These are phyloP conservation scores for Penicillium ochrochloron DNA, from an alignment of 495 filamentous ascomycete species.

Conservation along the genomic window DNA sequence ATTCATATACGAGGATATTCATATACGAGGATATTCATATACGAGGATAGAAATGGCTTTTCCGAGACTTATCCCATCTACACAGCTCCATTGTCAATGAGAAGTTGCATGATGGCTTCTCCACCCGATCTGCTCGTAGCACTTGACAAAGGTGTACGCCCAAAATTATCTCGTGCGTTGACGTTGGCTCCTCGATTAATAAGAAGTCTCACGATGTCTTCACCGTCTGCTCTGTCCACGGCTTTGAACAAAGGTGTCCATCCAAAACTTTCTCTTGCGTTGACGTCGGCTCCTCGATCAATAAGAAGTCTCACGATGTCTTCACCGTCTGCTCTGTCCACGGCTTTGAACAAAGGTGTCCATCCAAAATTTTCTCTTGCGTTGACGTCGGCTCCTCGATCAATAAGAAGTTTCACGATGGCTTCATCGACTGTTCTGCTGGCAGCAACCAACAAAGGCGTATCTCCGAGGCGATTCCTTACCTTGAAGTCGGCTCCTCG, in stretches of 20 bases:
- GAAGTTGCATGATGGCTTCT: neutral
- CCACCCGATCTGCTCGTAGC: neutral
- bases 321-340: too few relatives aligned
- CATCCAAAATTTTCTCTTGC: neutral
- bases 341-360: neutral
- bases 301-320: neutral
- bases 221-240: neutral
- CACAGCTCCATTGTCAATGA: neutral
- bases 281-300: neutral
- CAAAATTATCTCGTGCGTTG: neutral
- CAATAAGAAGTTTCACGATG: constrained; percentile 3
- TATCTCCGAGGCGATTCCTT: neutral
- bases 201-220: neutral
- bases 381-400: neutral
- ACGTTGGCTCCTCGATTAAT: neutral
- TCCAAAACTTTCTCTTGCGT: neutral
- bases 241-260: neutral
- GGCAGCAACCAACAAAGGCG: neutral
- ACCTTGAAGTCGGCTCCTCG: neutral
- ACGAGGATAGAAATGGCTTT: neutral
- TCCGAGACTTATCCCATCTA: neutral
- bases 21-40: too few relatives aligned
- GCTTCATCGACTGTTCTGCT: neutral
- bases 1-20: too few relatives aligned
- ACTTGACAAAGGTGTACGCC: constrained; percentile 6